A percentile compares a stretch with the other conserved stretches of the same genome.
Conservation (phyloP, 1,139 yeast genomes). For the Saccharomyces hybrid region DNA sequence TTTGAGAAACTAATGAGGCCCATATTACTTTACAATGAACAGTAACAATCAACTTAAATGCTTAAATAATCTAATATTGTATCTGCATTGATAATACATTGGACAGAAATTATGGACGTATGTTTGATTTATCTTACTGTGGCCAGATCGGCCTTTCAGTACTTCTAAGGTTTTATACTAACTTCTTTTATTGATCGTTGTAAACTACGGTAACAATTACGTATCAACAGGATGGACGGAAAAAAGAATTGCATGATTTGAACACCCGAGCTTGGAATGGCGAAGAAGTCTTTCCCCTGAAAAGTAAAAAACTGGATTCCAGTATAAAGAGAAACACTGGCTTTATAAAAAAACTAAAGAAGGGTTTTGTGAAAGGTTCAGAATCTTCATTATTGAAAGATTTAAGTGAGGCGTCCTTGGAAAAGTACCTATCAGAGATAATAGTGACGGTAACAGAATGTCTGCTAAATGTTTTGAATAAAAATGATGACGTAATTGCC, state of each 20-base stretch:
- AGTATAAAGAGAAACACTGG: conserved; percentile 80
- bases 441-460: conserved; percentile 60
- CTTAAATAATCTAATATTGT: not conserved
- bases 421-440: conserved; percentile 71
- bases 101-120: conserved; percentile 9
- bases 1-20: not conserved
- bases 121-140: not conserved
- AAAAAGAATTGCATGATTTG: conserved; percentile 36
- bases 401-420: conserved; percentile 54
- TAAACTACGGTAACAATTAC: not conserved
- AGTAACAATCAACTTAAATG: not conserved
- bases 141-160: not conserved
- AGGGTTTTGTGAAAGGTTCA: conserved; percentile 46
- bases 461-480: conserved; percentile 42
- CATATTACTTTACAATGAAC: not conserved
- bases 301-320: conserved; percentile 50
- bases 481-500: conserved; percentile 54
- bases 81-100: not conserved
- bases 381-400: conserved; percentile 49
- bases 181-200: not conserved
- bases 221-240: conserved; percentile 25
- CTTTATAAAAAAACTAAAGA: conserved; percentile 63
- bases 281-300: conserved; percentile 25
- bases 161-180: not conserved
- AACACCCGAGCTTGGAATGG: conserved; percentile 53